Percentiles rank a stretch among this genome's conserved stretches.
phyloP scores from a whole-genome alignment of 352 stramenopile species.

The Pseudoperonospora humuli region DNA sequence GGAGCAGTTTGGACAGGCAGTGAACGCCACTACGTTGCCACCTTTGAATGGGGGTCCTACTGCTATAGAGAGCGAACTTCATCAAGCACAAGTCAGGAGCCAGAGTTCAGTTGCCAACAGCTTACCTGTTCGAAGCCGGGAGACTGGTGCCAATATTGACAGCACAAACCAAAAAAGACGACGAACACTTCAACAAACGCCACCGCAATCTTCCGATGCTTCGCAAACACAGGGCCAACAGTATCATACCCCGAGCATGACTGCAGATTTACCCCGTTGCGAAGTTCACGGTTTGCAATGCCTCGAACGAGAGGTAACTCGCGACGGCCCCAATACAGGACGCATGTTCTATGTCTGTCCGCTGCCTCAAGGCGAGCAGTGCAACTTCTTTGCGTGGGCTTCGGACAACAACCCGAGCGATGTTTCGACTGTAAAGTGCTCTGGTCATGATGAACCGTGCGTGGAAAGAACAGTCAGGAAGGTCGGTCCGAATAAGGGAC shows the following conservation, averaged over 20 bases:
- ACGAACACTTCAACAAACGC: slow-evolving; percentile 4
- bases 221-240: neutral
- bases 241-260: neutral
- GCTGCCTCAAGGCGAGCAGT: slow-evolving; percentile 77
- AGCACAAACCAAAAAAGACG: slow-evolving; percentile 3
- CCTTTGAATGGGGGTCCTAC: neutral
- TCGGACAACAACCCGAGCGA: slow-evolving; percentile 30
- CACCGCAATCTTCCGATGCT: slow-evolving; percentile 3
- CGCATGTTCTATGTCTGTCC: slow-evolving; percentile 88
- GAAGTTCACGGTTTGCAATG: slow-evolving; percentile 41
- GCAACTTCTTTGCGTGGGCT: slow-evolving; percentile 90
- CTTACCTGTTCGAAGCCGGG: slow-evolving; percentile 9
- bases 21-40: slow-evolving; percentile 15
- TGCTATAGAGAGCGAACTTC: slow-evolving; percentile 1
- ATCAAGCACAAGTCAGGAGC: slow-evolving; percentile 1
- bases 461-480: slow-evolving; percentile 55
- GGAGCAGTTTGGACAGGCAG: slow-evolving; percentile 72
- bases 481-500: slow-evolving; percentile 59
- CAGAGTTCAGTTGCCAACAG: neutral
- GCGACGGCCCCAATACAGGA: slow-evolving; percentile 85
- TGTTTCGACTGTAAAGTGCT: slow-evolving; percentile 28
- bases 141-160: neutral
- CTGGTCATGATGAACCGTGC: slow-evolving; percentile 55
- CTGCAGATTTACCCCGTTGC: slow-evolving; percentile 31
- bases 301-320: slow-evolving; percentile 41